Conservation (phyloP, 2,329 filamentous ascomycete species). For the Alternaria arbusti region DNA sequence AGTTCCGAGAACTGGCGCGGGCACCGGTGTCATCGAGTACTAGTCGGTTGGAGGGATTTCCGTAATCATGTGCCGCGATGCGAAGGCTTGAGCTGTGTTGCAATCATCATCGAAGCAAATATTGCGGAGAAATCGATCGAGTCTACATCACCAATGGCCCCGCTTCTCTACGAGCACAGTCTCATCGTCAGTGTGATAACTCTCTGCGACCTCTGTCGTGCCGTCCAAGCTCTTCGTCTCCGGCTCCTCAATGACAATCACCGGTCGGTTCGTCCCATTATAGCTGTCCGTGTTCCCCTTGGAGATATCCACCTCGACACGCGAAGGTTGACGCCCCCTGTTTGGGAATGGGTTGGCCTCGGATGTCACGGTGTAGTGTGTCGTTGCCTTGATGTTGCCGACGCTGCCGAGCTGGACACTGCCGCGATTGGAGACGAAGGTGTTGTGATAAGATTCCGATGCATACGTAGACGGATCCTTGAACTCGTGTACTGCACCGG, state of each 20-base stretch:
- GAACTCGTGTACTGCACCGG: not conserved
- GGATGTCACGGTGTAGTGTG: not conserved
- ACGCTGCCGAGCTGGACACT: not conserved
- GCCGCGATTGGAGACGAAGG: not conserved
- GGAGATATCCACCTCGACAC: not conserved
- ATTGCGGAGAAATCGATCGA: not conserved
- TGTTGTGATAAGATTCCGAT: not conserved
- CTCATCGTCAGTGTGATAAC: not conserved
- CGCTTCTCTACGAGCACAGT: not conserved
- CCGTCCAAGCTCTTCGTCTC: not conserved
- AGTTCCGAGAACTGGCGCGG: not conserved
- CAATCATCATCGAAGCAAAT: not conserved
- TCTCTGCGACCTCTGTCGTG: not conserved
- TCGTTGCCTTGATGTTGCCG: not conserved
- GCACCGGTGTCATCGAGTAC: not conserved
- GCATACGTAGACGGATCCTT: not conserved
- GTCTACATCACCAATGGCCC: not conserved
- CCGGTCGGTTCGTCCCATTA: not conserved
- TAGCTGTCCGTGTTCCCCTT: not conserved
- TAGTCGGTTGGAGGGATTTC: not conserved
- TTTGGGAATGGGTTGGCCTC: not conserved
- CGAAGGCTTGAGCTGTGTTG: not conserved
- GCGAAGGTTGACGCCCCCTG: not conserved
- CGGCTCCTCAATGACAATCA: not conserved
- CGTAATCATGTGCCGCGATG: not conserved